Base-by-base conservation (phyloP, 2,329 filamentous ascomycete species). In the Alternaria solani region DNA sequence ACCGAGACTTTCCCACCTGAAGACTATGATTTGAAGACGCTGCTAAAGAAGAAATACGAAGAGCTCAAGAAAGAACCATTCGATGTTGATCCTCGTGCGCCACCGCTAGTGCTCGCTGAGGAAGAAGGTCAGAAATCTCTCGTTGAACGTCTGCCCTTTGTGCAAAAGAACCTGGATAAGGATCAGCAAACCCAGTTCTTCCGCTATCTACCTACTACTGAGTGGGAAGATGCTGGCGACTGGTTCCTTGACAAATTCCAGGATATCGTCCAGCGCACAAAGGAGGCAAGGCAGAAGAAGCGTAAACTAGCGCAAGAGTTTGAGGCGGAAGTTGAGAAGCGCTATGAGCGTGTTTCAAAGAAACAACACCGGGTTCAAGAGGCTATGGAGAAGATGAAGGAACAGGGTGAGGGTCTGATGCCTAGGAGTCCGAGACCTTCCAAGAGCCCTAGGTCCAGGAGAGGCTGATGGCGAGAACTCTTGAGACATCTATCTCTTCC, bases 161-260 rank as follows among this genome's bases (percentile, higher is more conserved):
- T 73, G 2, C 65, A 73, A 49, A 59, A 68, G 25, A 67, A 66
- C 5, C 62, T 76, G 7, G 61, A 63, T 28, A 32, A 61, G 1
- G 51, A 75, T 26, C 77, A 82, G 4, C 84, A 87, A 61, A 72
- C 73, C 4, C 65, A 75, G 0, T 87, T 88, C 72, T 83, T 89
- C 63, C 75, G 78, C 2, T 81, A 80, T 9, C 78, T 89, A 41
- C 75, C 79, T 1, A 81, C 88, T 16, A 74, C 80, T 4, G 82
- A 88, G 62, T 89, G 87, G 85, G 87, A 89, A 74, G 82, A 87
- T 46, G 85, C 86, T 23, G 87, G 87, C 3, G 85, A 88, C 58
- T 86, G 87, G 81, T 83, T 89, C 46, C 79, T 89, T 1, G 82
- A 84, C 1, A 80, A 82, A 51, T 88, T 89, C 67, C 78, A 78